Conservation (phyloP, 1,139 yeast species). For the Debaryomyces psychrophilus region DNA sequence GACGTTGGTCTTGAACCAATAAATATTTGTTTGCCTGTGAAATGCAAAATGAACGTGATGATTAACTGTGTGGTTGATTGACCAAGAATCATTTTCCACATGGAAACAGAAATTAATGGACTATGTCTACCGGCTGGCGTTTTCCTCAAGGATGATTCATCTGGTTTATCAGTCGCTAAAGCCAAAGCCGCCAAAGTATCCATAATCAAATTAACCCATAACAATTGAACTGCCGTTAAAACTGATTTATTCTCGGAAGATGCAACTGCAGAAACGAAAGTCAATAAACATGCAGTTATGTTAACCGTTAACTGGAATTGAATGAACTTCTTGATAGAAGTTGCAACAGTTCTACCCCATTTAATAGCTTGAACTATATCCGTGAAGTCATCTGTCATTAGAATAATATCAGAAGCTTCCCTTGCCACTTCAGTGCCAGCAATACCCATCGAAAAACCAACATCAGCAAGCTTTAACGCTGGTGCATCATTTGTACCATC, state of each 20-base stretch:
- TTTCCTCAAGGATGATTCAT: conserved; percentile 72
- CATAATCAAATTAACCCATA: conserved; percentile 98
- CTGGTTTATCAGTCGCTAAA: conserved; percentile 96
- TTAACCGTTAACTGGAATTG: conserved; percentile 97
- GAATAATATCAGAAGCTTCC: conserved; percentile 91
- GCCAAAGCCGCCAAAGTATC: conserved; percentile 98
- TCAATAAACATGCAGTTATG: conserved; percentile 89
- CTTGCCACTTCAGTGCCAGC: conserved; percentile 94
- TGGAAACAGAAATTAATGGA: conserved; percentile 84
- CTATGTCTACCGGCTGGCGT: conserved; percentile 82
- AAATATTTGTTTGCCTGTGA: conserved; percentile 71
- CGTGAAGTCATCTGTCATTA: conserved; percentile 93
- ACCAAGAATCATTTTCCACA: conserved; percentile 98
- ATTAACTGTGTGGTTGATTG: conserved; percentile 78
- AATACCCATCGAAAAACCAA: conserved; percentile 93
- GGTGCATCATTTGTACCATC: conserved; percentile 98
- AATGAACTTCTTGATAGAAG: conserved; percentile 90
- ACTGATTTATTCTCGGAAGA: conserved; percentile 79
- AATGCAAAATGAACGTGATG: conserved; percentile 79
- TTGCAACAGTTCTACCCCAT: conserved; percentile 98
- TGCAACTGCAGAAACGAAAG: conserved; percentile 93
- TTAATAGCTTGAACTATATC: conserved; percentile 97
- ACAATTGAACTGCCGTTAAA: conserved; percentile 91
- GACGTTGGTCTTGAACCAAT: conserved; percentile 41
- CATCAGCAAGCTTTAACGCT: conserved; percentile 89